A percentile compares a stretch with the other conserved stretches of the same genome.
Evolutionary conservation across 345 rosid species (phyloP).

Genomic region (Gossypium stocksii): DNA sequence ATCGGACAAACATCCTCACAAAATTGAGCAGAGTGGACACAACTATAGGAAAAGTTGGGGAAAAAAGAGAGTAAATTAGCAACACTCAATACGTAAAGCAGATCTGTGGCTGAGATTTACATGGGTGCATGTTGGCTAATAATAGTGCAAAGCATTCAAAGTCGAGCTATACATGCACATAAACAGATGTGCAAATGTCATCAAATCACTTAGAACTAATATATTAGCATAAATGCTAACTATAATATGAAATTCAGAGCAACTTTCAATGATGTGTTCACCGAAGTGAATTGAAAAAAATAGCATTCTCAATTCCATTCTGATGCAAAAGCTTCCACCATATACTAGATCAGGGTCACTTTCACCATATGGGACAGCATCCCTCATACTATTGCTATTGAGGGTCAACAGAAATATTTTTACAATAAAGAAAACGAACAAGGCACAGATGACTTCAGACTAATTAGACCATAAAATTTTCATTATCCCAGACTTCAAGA

Average conservation of each 20-base stretch:
- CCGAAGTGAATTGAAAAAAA: background rate
- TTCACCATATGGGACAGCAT: too few species aligned
- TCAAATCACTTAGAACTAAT: background rate
- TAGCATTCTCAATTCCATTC: background rate
- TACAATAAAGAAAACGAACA: too few species aligned
- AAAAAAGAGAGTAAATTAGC: background rate
- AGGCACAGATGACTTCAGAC: too few species aligned
- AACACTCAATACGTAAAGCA: background rate
- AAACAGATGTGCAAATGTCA: background rate
- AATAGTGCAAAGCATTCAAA: background rate
- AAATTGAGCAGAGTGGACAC: constrained; percentile 77
- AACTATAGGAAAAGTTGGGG: constrained; percentile 39
- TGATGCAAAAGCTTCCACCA: background rate
- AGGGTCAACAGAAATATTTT: too few species aligned
- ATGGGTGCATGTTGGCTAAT: constrained; percentile 6
- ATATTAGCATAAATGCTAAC: background rate
- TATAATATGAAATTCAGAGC: background rate
- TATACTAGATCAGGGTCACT: background rate
- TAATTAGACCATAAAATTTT: too few species aligned
- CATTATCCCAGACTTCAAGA: too few species aligned
- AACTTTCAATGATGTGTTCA: background rate
- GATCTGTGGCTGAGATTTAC: background rate
- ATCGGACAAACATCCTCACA: constrained; percentile 63
- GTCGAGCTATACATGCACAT: background rate
- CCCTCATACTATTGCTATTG: too few species aligned